Conservation (phyloP, 148 eudicot genomes). For the Tetragonia tetragonoides region DNA sequence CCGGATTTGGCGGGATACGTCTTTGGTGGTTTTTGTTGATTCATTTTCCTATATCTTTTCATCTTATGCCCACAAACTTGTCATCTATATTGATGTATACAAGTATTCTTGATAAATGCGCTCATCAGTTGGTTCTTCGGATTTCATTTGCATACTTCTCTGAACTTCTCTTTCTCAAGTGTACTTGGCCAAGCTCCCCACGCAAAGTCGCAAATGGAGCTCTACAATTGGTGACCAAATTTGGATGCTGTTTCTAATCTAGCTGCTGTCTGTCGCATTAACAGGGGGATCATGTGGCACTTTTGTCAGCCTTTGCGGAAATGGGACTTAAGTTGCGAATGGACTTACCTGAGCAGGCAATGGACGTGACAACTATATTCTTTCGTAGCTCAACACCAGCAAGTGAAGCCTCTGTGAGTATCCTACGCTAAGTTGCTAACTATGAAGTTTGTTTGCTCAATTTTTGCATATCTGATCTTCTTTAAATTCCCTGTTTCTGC, state of each 20-base stretch:
- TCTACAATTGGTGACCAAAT: neutral
- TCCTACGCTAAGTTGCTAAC: slow-evolving; percentile 10
- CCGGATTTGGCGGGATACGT: too few species aligned
- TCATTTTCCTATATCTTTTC: neutral
- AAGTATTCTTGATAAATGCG: too few species aligned
- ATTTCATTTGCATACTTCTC: neutral
- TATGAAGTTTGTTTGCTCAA: neutral
- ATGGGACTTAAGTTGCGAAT: slow-evolving; percentile 93
- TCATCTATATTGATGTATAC: neutral
- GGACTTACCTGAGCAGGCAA: slow-evolving; percentile 96
- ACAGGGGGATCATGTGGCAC: slow-evolving; percentile 98
- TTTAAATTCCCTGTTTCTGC: slow-evolving; percentile 20
- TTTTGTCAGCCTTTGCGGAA: slow-evolving; percentile 91
- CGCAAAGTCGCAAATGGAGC: neutral
- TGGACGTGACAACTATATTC: slow-evolving; percentile 85
- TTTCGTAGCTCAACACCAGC: slow-evolving; percentile 84
- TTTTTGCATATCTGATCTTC: slow-evolving; percentile 6
- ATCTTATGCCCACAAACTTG: neutral
- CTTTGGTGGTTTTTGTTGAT: too few species aligned
- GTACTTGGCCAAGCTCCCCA: neutral
- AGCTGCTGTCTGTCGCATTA: slow-evolving; percentile 24
- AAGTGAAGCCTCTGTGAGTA: slow-evolving; percentile 72
- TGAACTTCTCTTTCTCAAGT: neutral
- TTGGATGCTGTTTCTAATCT: neutral
- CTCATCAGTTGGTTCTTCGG: neutral